Conservation (phyloP, 345 rosid genomes). For the Dimocarpus longan region DNA sequence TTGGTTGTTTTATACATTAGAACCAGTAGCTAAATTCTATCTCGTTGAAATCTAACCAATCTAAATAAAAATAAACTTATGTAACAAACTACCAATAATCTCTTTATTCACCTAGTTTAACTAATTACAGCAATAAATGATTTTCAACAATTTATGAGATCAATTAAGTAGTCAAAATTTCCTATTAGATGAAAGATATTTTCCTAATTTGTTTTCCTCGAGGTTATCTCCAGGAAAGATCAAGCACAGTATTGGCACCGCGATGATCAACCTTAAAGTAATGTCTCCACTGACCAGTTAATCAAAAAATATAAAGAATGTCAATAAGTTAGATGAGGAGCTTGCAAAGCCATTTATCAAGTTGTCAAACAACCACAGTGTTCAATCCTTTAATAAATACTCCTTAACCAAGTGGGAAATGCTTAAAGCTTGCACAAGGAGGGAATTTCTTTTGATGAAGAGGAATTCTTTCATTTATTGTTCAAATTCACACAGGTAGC, state of each 20-base stretch:
- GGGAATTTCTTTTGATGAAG: constrained; percentile 44
- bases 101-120: no score
- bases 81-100: no score
- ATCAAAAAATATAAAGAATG: constrained; percentile 24
- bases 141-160: no score
- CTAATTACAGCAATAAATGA: no score
- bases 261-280: constrained; percentile 29
- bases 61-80: no score
- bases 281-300: constrained; percentile 31
- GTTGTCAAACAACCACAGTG: constrained; percentile 27
- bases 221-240: constrained; percentile 44
- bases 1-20: no score
- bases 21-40: no score
- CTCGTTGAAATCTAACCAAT: not conserved
- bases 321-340: constrained; percentile 22
- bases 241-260: constrained; percentile 36
- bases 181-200: not conserved
- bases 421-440: constrained; percentile 31
- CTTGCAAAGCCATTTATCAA: constrained; percentile 33
- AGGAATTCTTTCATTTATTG: constrained; percentile 36
- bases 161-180: not conserved
- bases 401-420: constrained; percentile 23
- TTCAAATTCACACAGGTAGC: constrained; percentile 41
- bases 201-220: not conserved
- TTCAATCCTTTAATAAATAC: no score